Conservation (phyloP, 2,329 filamentous ascomycete species). For the Alternaria gansuensis region DNA sequence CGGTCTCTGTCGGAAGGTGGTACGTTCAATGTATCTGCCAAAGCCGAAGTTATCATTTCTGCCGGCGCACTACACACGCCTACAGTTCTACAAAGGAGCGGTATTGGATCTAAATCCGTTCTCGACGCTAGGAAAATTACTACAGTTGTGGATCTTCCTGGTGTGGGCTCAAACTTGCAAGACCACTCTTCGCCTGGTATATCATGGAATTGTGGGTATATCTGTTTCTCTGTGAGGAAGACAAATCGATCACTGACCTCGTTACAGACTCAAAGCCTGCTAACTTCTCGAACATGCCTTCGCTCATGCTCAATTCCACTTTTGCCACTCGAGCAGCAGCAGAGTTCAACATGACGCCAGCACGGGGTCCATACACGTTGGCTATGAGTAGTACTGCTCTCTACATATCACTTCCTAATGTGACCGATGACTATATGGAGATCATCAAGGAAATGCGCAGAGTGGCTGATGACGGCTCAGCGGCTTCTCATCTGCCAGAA, state of each 20-base stretch:
- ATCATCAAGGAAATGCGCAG: slow-evolving; percentile 11
- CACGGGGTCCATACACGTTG: slow-evolving; percentile 20
- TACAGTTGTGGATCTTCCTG: slow-evolving; percentile 62
- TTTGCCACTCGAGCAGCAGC: slow-evolving; percentile 10
- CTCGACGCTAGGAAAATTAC: slow-evolving; percentile 60
- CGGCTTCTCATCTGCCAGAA: slow-evolving; percentile 8
- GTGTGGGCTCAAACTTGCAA: slow-evolving; percentile 69
- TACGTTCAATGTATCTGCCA: slow-evolving; percentile 4
- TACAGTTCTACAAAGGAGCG: slow-evolving; percentile 67
- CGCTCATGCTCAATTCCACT: slow-evolving; percentile 13
- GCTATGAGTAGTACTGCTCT: slow-evolving; percentile 14
- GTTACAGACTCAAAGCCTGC: slow-evolving; percentile 9
- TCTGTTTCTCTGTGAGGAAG: not conserved
- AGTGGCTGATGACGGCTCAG: slow-evolving; percentile 2
- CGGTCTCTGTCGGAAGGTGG: slow-evolving; percentile 8
- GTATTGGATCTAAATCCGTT: slow-evolving; percentile 61
- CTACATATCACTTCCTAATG: slow-evolving; percentile 15
- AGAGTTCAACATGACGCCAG: slow-evolving; percentile 15
- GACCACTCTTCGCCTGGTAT: slow-evolving; percentile 57
- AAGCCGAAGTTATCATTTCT: slow-evolving; percentile 45
- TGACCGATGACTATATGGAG: slow-evolving; percentile 1
- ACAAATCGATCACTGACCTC: not conserved
- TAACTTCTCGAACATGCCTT: slow-evolving; percentile 15
- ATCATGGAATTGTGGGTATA: slow-evolving; percentile 11
- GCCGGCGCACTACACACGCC: slow-evolving; percentile 63